Evolutionary conservation across 2,329 filamentous ascomycete species (phyloP), one percentile per base, ranked within the genome.

Genomic region (Paecilomyces variotii): DNA sequence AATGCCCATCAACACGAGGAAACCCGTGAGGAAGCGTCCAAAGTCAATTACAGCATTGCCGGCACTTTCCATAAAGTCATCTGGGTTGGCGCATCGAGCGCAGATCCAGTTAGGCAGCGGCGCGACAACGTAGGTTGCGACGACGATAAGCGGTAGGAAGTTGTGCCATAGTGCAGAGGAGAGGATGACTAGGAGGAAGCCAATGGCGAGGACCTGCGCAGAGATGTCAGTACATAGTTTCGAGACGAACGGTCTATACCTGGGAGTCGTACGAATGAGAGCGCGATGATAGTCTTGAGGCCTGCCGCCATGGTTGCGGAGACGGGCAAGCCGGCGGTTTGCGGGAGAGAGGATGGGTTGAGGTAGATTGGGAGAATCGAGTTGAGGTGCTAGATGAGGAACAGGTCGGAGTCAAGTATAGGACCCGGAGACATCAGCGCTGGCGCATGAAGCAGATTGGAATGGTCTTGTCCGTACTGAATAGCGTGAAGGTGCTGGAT

Each of bases 71-170:
- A 95, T 92, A 69, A 97, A 97, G 76, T 99, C 94, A 82, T 99
- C 93, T 3, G 90, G 89, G 73, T 91, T 95, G 63, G 91, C 85
- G 75, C 89, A 93, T 76, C 90, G 87, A 67, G 85, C 80, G 77
- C 92, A 96, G 76, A 97, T 88, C 90, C 91, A 97, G 84, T 99
- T 99, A 62, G 94, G 94, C 59, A 99, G 77, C 30, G 94, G 94
- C 58, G 94, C 94, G 68, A 97, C 75, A 64, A 97, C 85, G 80
- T 97, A 99, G 68, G 93, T 97, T 67, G 87, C 93, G 63, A 99
- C 94, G 67, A 99, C 94, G 64, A 97, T 85, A 63, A 99, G 86
- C 58, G 94, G 91, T 69, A 94, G 90, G 84, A 96, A 99, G 77
- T 91, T 90, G 73, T 93, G 84, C 84, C 89, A 99, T 66, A 99